Evolutionary conservation across 2,329 filamentous ascomycete species (phyloP).

Genomic region (Alternaria postmessia): DNA sequence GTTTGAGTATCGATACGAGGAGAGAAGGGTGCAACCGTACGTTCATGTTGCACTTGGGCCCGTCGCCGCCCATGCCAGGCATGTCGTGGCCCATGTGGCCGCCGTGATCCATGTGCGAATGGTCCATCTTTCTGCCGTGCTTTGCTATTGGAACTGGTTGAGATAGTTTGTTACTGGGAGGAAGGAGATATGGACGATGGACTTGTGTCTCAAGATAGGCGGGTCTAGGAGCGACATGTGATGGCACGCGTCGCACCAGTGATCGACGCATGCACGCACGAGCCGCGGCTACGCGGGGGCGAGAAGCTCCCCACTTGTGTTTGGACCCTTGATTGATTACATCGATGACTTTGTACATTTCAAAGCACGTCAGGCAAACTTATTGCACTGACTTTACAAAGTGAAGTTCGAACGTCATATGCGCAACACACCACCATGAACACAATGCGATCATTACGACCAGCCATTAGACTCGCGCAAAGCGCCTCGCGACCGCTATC

Average conservation of each 20-base stretch:
- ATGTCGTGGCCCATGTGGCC: conserved; percentile 66
- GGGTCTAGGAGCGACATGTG: neutral
- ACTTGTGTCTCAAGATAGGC: conserved; percentile 12
- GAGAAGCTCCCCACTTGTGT: conserved; percentile 11
- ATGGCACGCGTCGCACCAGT: conserved; percentile 31
- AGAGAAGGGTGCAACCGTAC: conserved; percentile 60
- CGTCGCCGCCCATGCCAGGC: conserved; percentile 54
- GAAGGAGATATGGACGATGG: conserved; percentile 2
- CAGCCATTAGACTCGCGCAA: conserved; percentile 23
- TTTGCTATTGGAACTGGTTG: neutral
- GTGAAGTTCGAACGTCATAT: neutral
- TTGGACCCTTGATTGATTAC: conserved; percentile 10
- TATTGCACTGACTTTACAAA: neutral
- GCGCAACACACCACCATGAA: conserved; percentile 10
- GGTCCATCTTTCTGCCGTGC: conserved; percentile 42
- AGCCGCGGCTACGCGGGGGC: conserved; percentile 23
- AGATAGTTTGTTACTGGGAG: neutral
- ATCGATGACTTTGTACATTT: conserved; percentile 6
- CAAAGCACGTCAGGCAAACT: neutral
- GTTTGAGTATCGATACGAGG: conserved; percentile 3
- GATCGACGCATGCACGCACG: conserved; percentile 26
- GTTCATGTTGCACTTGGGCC: conserved; percentile 85
- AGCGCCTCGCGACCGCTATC: conserved; percentile 14
- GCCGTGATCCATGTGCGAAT: conserved; percentile 52
- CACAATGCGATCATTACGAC: conserved; percentile 32